These are phyloP conservation scores for Clonostachys solani DNA, from an alignment of 2,329 filamentous ascomycete species.

Conservation along the genomic window DNA sequence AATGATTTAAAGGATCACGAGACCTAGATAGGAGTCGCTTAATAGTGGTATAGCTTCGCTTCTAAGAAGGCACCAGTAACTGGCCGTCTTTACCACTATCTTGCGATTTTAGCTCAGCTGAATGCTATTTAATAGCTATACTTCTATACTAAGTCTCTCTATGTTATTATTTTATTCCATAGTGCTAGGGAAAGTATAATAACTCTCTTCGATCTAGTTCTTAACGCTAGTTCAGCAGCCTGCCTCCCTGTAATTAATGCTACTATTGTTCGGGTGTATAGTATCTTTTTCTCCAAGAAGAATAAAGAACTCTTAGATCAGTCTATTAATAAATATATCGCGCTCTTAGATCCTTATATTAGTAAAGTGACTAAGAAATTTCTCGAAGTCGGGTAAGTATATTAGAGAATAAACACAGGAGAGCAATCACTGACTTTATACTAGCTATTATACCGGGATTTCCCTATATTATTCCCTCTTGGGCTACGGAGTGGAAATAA, in stretches of 20 bases:
- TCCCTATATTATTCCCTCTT: constrained; percentile 21
- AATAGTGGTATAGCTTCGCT: constrained; percentile 81
- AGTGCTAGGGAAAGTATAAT: constrained; percentile 67
- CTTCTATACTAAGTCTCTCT: constrained; percentile 68
- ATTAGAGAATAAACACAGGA: not conserved
- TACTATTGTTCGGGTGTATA: constrained; percentile 60
- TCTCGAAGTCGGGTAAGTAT: constrained; percentile 38
- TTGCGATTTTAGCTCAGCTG: constrained; percentile 73
- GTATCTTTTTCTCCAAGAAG: constrained; percentile 55
- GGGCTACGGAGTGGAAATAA: constrained; percentile 32
- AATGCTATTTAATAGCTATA: constrained; percentile 68
- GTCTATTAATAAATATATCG: constrained; percentile 43
- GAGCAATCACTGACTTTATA: constrained; percentile 2
- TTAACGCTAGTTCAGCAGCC: constrained; percentile 26
- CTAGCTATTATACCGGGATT: constrained; percentile 24
- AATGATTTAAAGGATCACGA: constrained; percentile 71
- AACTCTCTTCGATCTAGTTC: constrained; percentile 61
- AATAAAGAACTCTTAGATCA: constrained; percentile 36
- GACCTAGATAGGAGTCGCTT: constrained; percentile 74
- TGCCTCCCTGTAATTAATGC: constrained; percentile 42
- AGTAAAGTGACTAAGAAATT: constrained; percentile 42
- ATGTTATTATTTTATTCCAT: constrained; percentile 61
- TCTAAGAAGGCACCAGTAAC: constrained; percentile 71
- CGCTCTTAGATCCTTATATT: constrained; percentile 53
- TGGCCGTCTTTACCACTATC: constrained; percentile 81